Conservation (phyloP, 306 rosid species). For the Cucumis melo region DNA sequence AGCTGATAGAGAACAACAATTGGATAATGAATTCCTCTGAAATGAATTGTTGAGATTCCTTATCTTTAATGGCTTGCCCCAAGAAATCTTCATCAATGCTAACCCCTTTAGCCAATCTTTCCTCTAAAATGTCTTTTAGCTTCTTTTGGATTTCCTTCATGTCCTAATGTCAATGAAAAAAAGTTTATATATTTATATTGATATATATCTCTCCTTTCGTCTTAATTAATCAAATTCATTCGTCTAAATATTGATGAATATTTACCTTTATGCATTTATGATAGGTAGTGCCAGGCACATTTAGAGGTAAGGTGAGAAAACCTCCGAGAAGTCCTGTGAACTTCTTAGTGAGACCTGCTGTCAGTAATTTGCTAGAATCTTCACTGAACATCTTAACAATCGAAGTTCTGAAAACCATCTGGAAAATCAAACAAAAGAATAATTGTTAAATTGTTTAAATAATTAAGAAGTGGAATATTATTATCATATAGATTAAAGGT, state of each 20-base stretch:
- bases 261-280: neutral
- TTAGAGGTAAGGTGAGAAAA: constrained; percentile 1
- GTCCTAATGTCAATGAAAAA: neutral
- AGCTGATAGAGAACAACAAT: neutral
- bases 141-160: neutral
- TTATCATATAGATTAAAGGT: too few species aligned
- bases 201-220: too few species aligned
- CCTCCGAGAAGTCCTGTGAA: constrained; percentile 4
- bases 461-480: too few species aligned
- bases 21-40: constrained; percentile 13
- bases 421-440: neutral
- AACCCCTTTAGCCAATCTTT: neutral
- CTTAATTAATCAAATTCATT: too few species aligned
- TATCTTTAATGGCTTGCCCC: constrained; percentile 8
- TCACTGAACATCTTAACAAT: neutral
- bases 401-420: constrained; percentile 7
- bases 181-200: too few species aligned
- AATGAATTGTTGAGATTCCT: constrained; percentile 1
- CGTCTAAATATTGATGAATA: neutral
- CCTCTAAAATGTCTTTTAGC: neutral
- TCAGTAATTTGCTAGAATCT: neutral
- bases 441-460: neutral
- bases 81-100: neutral
- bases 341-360: neutral
- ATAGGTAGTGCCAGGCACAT: neutral